These are phyloP conservation scores for Albophoma yamanashiensis DNA, from an alignment of 2,329 filamentous ascomycete genomes.

Conservation along the genomic window DNA sequence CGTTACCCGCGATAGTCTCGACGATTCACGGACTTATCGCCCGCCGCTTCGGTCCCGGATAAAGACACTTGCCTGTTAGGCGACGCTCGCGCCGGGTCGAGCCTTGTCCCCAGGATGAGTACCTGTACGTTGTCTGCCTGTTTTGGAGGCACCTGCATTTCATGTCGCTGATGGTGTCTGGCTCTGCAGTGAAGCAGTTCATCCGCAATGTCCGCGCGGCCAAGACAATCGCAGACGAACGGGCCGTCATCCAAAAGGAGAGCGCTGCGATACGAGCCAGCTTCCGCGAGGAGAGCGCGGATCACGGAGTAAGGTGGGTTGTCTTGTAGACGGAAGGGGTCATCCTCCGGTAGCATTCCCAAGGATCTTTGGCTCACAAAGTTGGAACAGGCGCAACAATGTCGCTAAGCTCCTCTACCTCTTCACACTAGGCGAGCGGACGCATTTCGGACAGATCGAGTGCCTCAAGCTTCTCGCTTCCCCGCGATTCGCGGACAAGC, in stretches of 20 bases:
- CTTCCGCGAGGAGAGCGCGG: conserved; percentile 92
- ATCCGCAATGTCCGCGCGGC: conserved; percentile 97
- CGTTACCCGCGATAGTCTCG: not conserved
- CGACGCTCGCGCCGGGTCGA: not conserved
- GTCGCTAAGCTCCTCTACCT: conserved; percentile 97
- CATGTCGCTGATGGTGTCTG: not conserved
- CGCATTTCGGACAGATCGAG: conserved; percentile 98
- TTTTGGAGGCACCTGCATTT: not conserved
- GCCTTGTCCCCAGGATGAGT: conserved; percentile 21
- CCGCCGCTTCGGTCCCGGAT: not conserved
- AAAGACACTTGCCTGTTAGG: not conserved
- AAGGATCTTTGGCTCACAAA: not conserved
- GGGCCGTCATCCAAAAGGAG: conserved; percentile 97
- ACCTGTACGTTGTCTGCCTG: conserved; percentile 20
- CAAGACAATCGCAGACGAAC: conserved; percentile 97
- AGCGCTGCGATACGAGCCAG: conserved; percentile 95
- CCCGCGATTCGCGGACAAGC: conserved; percentile 94
- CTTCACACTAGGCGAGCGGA: conserved; percentile 93
- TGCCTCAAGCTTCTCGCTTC: conserved; percentile 95
- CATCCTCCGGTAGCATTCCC: too few species aligned
- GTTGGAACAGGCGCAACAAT: conserved; percentile 72
- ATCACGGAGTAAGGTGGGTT: conserved; percentile 75
- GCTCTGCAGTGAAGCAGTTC: conserved; percentile 82
- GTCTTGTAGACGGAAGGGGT: not conserved
- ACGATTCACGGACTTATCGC: not conserved